Conservation (phyloP, 495 filamentous ascomycete genomes). For the Cercophora sp. region DNA sequence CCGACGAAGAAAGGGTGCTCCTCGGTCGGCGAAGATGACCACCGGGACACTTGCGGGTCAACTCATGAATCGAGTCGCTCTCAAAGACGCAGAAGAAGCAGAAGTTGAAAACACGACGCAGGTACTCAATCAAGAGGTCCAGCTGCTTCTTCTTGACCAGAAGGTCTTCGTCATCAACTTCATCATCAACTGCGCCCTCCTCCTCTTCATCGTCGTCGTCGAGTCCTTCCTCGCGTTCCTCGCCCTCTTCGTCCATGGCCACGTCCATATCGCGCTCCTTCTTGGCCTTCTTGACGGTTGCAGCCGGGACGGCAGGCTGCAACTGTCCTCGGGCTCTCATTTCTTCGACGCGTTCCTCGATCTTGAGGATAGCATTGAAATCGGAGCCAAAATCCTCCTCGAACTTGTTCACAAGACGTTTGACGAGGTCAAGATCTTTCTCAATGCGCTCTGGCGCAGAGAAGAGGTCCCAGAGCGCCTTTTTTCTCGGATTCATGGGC, state of each 20-base stretch:
- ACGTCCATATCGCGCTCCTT: constrained; percentile 58
- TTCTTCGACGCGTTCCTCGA: constrained; percentile 83
- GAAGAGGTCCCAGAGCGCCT: constrained; percentile 95
- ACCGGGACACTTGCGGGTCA: constrained; percentile 91
- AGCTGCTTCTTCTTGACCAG: constrained; percentile 92
- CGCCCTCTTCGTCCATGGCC: constrained; percentile 63
- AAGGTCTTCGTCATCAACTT: constrained; percentile 85
- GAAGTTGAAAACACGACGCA: constrained; percentile 94
- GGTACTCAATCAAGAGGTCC: constrained; percentile 92
- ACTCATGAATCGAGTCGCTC: constrained; percentile 92
- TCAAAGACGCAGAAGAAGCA: constrained; percentile 99
- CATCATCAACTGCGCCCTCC: constrained; percentile 74
- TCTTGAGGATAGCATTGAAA: constrained; percentile 67
- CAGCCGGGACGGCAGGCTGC: constrained; percentile 57
- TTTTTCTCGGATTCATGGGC: constrained; percentile 80
- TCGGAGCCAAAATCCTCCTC: constrained; percentile 73
- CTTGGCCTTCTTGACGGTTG: constrained; percentile 60
- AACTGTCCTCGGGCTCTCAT: constrained; percentile 69
- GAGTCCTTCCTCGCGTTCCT: constrained; percentile 61
- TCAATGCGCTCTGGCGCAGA: constrained; percentile 84
- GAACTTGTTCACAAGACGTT: constrained; percentile 69
- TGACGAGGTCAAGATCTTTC: constrained; percentile 75
- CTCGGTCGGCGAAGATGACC: constrained; percentile 91
- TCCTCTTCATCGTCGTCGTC: constrained; percentile 70
- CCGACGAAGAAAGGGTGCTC: constrained; percentile 71